phyloP scores from a whole-genome alignment of 371 early-diverging fungal species.

The Smittium culicis region DNA sequence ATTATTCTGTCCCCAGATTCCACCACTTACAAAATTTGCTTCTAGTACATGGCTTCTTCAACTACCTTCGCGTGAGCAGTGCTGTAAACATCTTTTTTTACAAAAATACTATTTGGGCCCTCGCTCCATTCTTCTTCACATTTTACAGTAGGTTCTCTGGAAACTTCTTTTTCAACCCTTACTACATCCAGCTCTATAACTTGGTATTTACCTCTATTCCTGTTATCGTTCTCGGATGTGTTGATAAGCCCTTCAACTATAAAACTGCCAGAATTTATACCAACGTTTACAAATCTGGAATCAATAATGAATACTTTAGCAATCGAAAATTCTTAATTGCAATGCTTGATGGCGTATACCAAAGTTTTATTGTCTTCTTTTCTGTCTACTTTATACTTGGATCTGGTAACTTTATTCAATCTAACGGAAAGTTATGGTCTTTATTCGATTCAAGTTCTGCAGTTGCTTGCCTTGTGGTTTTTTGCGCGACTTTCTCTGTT shows the following conservation, averaged over 20 bases:
- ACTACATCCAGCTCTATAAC: conserved; percentile 66
- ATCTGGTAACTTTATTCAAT: conserved; percentile 38
- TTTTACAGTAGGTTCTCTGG: conserved; percentile 68
- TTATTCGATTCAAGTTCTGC: conserved; percentile 48
- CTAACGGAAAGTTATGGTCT: conserved; percentile 39
- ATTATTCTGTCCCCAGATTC: conserved; percentile 85
- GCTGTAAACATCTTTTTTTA: conserved; percentile 84
- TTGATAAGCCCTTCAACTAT: conserved; percentile 26
- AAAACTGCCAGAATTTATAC: conserved; percentile 42
- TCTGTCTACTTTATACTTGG: conserved; percentile 37
- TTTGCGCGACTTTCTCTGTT: conserved; percentile 67
- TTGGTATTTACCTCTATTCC: conserved; percentile 62
- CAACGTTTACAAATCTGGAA: conserved; percentile 63
- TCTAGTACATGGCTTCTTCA: conserved; percentile 77
- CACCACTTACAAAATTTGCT: conserved; percentile 66
- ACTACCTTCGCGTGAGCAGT: conserved; percentile 74
- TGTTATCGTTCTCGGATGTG: conserved; percentile 41
- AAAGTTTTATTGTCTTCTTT: conserved; percentile 80
- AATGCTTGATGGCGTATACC: conserved; percentile 70
- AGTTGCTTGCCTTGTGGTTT: conserved; percentile 55
- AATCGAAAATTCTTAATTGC: conserved; percentile 68
- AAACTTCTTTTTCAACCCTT: conserved; percentile 73
- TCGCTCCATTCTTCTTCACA: conserved; percentile 68
- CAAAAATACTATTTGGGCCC: conserved; percentile 82
- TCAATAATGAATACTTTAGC: conserved; percentile 66